phyloP scores from a whole-genome alignment of 2,329 filamentous ascomycete species.

The Hymenoscyphus fructigenus region DNA sequence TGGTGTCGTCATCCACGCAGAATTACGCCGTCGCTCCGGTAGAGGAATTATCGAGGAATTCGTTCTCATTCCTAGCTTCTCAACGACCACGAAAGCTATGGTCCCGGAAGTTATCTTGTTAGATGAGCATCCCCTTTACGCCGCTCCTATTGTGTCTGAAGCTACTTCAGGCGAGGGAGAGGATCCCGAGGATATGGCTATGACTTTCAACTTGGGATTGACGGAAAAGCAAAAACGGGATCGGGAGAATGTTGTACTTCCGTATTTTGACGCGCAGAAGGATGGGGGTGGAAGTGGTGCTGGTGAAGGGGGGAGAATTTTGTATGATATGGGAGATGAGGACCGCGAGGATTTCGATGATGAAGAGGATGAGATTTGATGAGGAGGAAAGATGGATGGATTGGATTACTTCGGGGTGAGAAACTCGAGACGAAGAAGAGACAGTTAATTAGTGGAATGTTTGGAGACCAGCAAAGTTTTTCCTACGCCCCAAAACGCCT shows the following conservation, averaged over 20 bases:
- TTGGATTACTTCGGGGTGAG: background rate
- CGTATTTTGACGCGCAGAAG: conserved; percentile 95
- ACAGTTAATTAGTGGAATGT: background rate
- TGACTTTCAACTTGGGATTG: conserved; percentile 82
- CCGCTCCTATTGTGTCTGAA: conserved; percentile 40
- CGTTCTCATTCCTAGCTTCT: conserved; percentile 43
- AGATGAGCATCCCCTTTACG: conserved; percentile 74
- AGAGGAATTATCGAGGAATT: conserved; percentile 55
- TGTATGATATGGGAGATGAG: conserved; percentile 96
- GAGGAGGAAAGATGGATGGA: background rate
- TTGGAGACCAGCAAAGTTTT: too few relatives aligned
- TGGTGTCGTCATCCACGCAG: conserved; percentile 71
- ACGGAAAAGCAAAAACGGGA: conserved; percentile 89
- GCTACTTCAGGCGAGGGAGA: conserved; percentile 35
- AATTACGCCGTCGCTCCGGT: conserved; percentile 68
- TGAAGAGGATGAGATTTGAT: conserved; percentile 60
- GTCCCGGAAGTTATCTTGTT: conserved; percentile 52
- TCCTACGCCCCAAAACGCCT: too few relatives aligned
- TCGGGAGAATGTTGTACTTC: conserved; percentile 84
- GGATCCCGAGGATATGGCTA: conserved; percentile 55
- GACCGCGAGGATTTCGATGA: conserved; percentile 97
- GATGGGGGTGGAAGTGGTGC: conserved; percentile 63
- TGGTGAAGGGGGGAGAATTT: conserved; percentile 85
- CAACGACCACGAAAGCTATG: conserved; percentile 7
- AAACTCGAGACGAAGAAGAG: background rate